A percentile compares a stretch with the other conserved stretches of the same genome.
Conservation (phyloP, 139 green algal species). For the Chlamydomonas sp. region DNA sequence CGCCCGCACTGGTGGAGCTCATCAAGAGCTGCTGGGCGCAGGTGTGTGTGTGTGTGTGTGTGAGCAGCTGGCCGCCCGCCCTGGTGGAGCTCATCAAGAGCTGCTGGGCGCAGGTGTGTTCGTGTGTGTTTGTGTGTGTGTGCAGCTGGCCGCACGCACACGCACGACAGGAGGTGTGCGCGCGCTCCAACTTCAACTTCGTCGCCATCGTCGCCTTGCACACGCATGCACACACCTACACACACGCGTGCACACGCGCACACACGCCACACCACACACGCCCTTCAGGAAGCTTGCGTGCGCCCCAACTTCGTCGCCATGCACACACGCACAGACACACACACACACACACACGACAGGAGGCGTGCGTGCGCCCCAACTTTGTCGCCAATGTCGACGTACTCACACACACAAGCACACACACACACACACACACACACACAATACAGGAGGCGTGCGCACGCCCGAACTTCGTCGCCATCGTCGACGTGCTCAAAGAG, state of each 20-base stretch:
- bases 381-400: slow-evolving; percentile 17
- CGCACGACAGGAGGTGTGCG: background rate
- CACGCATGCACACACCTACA: slow-evolving; percentile 9
- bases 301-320: background rate
- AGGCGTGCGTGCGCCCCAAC: slow-evolving; percentile 38
- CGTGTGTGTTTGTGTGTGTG: background rate
- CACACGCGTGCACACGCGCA: no score
- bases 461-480: slow-evolving; percentile 37
- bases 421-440: background rate
- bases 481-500: slow-evolving; percentile 33
- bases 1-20: slow-evolving; percentile 29
- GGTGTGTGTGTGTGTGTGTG: slow-evolving; percentile 5
- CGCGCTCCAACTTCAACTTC: background rate
- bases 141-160: no score
- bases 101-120: background rate
- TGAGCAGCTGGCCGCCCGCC: background rate
- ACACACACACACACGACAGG: slow-evolving; percentile 14
- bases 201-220: background rate
- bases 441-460: slow-evolving; percentile 30
- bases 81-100: background rate
- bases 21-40: slow-evolving; percentile 41
- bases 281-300: background rate
- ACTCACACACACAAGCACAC: background rate
- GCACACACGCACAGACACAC: background rate
- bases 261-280: no score